Conservation (phyloP, 306 rosid species). For the Erythrophleum fordii region DNA sequence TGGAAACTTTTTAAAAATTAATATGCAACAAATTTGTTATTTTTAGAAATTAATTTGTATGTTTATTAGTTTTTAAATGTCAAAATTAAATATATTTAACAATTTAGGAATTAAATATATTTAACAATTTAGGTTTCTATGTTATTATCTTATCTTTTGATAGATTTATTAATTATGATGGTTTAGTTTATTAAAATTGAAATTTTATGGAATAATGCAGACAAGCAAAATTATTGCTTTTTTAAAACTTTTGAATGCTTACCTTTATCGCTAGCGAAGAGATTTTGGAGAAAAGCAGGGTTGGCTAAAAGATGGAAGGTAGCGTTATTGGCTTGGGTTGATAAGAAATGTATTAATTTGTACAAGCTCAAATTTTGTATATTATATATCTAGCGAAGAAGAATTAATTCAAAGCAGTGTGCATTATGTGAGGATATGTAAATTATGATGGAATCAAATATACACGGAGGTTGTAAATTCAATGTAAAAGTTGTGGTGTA, state of each 20-base stretch:
- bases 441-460: no score
- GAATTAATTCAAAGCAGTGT: no score
- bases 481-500: no score
- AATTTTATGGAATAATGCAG: not conserved
- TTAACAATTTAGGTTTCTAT: no score
- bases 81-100: not conserved
- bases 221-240: not conserved
- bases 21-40: no score
- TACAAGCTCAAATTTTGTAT: not conserved
- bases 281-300: not conserved
- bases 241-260: no score
- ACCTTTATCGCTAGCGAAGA: not conserved
- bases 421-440: no score
- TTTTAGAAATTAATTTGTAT: not conserved
- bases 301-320: no score
- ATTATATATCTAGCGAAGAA: not conserved
- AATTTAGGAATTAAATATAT: not conserved
- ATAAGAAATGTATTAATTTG: not conserved
- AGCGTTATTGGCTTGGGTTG: no score
- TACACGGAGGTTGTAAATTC: not conserved
- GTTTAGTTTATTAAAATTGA: not conserved
- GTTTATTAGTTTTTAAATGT: not conserved
- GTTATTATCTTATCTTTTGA: not conserved
- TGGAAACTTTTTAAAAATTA: no score
- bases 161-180: not conserved